Evolutionary conservation across 441 rosid genomes (phyloP), one percentile per base, ranked within the genome.

Genomic region (Brassica hybrid): DNA sequence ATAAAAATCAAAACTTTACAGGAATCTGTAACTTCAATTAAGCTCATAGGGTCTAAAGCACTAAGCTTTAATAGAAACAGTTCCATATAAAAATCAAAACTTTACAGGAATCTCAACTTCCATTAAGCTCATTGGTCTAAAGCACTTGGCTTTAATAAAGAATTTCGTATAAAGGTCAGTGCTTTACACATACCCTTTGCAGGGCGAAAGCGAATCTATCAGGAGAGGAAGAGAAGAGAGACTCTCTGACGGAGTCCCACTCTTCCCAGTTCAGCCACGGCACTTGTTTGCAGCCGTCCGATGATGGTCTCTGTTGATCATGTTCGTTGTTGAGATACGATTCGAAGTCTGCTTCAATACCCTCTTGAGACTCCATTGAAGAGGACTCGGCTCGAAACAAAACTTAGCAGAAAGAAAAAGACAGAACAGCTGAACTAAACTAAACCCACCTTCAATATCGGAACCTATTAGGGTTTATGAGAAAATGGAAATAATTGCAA

Each of bases 221-320:
- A 12, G 90, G 83, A 21, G 93, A 86, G 76, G 90, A 85, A 19
- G 96, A 94, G 88, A 94, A 96, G 69, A 96, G 90, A 72, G 91
- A 90, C 59, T 86, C 92, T 72, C 91, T 84, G n/a, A 96, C 92
- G 54, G 71, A 82, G 78, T 89, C 93, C 99, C 99, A 96, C 79
- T 95, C 99, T 23, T 86, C 82, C 98, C 99, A 95, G 64, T 76
- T 91, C 82, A 95, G 77, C 98, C 98, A 95, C 0, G 99, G 98
- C 59, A 95, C 97, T 74, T 88, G 78, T 70, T 86, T 93, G 86
- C 79, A 85, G 77, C 82, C 81, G 52, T 69, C 73, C 16, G 86
- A 81, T 54, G 86, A 78, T 1, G 85, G 38, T 58, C 82, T 19
- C 62, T 14, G 82, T 34, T 21, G 77, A 52, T 86, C 32, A 27